Percentiles rank a stretch among this genome's conserved stretches.
Evolutionary conservation across 2,329 filamentous ascomycete species (phyloP).

Genomic region (Claviceps sp.): DNA sequence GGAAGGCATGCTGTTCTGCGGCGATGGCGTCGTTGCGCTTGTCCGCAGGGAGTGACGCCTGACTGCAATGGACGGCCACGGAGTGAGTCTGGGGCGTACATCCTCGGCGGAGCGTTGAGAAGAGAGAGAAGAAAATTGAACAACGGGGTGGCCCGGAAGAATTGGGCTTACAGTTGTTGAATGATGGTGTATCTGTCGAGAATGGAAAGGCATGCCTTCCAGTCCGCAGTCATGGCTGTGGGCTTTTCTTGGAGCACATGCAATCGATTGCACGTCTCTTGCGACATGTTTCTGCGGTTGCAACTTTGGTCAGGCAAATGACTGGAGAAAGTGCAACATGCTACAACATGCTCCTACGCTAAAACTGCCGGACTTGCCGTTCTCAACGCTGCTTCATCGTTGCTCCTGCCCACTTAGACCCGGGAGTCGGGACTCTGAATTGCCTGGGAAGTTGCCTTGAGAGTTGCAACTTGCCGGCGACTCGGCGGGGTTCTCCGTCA

Average conservation of each 20-base stretch:
- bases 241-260: not conserved
- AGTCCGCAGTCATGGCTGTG: slow-evolving; percentile 4
- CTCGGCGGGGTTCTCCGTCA: not conserved
- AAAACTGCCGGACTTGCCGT: not conserved
- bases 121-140: not conserved
- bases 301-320: too few relatives aligned
- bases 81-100: not conserved
- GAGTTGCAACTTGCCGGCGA: not conserved
- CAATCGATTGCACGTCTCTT: not conserved
- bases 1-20: slow-evolving; percentile 52
- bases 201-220: slow-evolving; percentile 41
- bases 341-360: too few relatives aligned
- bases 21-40: slow-evolving; percentile 39
- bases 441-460: not conserved
- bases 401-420: not conserved
- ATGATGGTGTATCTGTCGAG: slow-evolving; percentile 50
- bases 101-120: not conserved
- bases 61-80: slow-evolving; percentile 11
- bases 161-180: slow-evolving; percentile 29
- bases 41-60: slow-evolving; percentile 15
- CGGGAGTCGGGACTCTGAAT: not conserved
- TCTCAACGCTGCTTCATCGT: not conserved
- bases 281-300: too few relatives aligned
- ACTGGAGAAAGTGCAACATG: too few relatives aligned
- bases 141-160: not conserved